These are phyloP conservation scores for Phialophora chinensis DNA, from an alignment of 2,329 filamentous ascomycete species.

Conservation along the genomic window DNA sequence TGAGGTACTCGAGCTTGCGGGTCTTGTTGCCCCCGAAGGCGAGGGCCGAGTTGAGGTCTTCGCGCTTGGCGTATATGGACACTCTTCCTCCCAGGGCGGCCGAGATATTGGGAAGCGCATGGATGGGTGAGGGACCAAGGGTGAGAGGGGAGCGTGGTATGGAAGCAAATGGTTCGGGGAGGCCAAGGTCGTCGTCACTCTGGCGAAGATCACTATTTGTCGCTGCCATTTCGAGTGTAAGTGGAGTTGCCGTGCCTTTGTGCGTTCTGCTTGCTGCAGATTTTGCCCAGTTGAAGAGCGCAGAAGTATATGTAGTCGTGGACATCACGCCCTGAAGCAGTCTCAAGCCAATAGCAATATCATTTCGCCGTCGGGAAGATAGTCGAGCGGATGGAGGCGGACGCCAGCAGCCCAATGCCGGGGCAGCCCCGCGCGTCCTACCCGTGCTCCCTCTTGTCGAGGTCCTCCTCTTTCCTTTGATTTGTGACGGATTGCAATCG, in stretches of 20 bases:
- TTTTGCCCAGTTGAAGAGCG: neutral
- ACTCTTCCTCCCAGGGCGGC: slow-evolving; percentile 65
- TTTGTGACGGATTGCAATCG: too few relatives aligned
- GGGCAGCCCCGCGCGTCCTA: neutral
- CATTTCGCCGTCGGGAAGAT: slow-evolving; percentile 20
- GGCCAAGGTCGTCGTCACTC: slow-evolving; percentile 34
- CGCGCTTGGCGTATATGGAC: slow-evolving; percentile 72
- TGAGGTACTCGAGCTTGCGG: slow-evolving; percentile 72
- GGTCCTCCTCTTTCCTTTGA: too few relatives aligned
- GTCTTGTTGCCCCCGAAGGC: slow-evolving; percentile 74
- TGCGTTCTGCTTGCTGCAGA: neutral
- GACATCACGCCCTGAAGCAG: slow-evolving; percentile 2
- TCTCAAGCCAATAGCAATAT: slow-evolving; percentile 8
- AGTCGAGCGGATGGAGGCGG: neutral
- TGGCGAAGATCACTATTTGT: neutral
- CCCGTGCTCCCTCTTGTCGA: too few relatives aligned
- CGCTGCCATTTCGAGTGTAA: slow-evolving; percentile 8
- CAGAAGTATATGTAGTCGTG: slow-evolving; percentile 12
- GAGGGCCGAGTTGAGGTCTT: slow-evolving; percentile 72
- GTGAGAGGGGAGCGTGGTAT: slow-evolving; percentile 68
- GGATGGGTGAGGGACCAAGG: slow-evolving; percentile 72
- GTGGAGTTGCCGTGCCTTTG: neutral
- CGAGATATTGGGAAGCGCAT: slow-evolving; percentile 69
- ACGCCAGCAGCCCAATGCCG: neutral
- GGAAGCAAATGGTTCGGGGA: slow-evolving; percentile 66